Evolutionary conservation across 2,329 filamentous ascomycete species (phyloP).

Genomic region (Tolypocladium amazonense): DNA sequence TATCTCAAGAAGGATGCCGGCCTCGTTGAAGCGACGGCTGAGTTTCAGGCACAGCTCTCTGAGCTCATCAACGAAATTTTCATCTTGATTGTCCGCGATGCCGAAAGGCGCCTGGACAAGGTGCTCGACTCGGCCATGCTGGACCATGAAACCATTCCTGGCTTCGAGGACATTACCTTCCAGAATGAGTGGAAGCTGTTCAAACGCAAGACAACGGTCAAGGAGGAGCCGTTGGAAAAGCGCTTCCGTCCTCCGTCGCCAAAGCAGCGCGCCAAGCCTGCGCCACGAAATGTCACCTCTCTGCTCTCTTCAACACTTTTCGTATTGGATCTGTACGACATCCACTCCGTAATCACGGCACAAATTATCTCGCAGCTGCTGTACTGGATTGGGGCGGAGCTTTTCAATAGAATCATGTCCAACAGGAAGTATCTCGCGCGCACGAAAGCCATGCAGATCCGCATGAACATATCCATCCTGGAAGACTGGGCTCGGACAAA

Average conservation of each 20-base stretch:
- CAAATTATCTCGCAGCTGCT: conserved; percentile 88
- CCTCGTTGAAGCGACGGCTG: conserved; percentile 66
- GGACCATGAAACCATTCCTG: conserved; percentile 95
- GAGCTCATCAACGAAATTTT: conserved; percentile 98
- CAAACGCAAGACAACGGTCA: conserved; percentile 79
- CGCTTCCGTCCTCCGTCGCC: conserved; percentile 86
- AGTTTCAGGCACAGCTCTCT: conserved; percentile 86
- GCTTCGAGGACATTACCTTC: conserved; percentile 92
- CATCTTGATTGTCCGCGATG: conserved; percentile 92
- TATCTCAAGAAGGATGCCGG: conserved; percentile 93
- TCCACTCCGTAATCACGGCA: conserved; percentile 89
- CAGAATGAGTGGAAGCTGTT: conserved; percentile 99
- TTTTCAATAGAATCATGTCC: conserved; percentile 97
- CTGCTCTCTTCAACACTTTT: conserved; percentile 92
- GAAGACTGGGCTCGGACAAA: conserved; percentile 95
- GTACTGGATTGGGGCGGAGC: conserved; percentile 92
- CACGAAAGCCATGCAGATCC: conserved; percentile 98
- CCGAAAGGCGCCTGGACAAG: conserved; percentile 92
- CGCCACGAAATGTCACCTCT: conserved; percentile 90
- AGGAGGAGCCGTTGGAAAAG: conserved; percentile 84
- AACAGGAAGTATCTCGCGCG: conserved; percentile 88
- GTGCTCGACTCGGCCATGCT: conserved; percentile 88
- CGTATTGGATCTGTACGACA: conserved; percentile 95
- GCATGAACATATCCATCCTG: conserved; percentile 92
- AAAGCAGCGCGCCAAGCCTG: conserved; percentile 82